Conservation (phyloP, 1,139 yeast genomes). For the Taiozyma sp. region DNA sequence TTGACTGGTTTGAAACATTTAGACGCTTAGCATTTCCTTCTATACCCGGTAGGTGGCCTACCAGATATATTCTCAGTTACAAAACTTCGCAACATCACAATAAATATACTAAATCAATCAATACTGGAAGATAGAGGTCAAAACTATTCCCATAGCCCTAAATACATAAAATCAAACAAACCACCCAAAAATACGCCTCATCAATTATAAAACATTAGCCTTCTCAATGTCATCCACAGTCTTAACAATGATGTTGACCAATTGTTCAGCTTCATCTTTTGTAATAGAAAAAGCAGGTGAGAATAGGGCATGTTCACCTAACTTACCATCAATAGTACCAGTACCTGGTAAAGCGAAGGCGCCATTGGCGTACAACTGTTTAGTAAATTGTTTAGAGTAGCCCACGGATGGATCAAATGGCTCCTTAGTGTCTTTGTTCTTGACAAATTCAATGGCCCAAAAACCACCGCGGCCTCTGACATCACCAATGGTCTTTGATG, state of each 20-base stretch:
- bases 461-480: slow-evolving; percentile 58
- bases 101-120: background rate
- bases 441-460: slow-evolving; percentile 51
- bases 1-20: too few species aligned
- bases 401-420: slow-evolving; percentile 15
- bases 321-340: slow-evolving; percentile 33
- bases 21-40: too few species aligned
- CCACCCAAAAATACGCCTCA: background rate
- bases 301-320: slow-evolving; percentile 44
- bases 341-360: slow-evolving; percentile 30
- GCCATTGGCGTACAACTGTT: slow-evolving; percentile 29
- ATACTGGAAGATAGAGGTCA: background rate
- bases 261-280: slow-evolving; percentile 38
- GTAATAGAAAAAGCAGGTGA: slow-evolving; percentile 48
- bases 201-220: background rate
- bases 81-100: too few species aligned
- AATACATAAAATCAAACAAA: background rate
- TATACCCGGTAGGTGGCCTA: too few species aligned
- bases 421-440: slow-evolving; percentile 42
- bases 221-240: background rate
- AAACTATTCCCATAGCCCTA: background rate
- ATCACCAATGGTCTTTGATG: slow-evolving; percentile 41
- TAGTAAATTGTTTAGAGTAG: slow-evolving; percentile 23
- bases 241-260: slow-evolving; percentile 26
- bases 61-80: too few species aligned